Evolutionary conservation across 305 asterid genomes (phyloP).

Genomic region (Fraxinus dipetala): DNA sequence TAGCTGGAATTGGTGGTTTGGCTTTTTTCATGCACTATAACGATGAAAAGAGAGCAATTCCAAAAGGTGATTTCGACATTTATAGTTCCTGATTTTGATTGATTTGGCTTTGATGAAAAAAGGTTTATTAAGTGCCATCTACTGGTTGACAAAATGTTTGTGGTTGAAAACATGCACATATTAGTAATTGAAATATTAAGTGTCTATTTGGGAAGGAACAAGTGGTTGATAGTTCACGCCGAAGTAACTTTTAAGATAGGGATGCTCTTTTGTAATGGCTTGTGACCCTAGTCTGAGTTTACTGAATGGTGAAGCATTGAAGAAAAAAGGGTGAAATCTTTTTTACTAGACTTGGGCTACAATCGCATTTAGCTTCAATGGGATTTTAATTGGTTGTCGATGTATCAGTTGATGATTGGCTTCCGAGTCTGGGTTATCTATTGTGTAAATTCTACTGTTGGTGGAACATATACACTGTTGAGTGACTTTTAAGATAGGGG

Average conservation of each 20-base stretch:
- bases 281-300: not conserved
- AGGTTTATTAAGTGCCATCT: not conserved
- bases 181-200: not conserved
- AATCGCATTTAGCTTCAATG: not conserved
- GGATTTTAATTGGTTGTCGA: not conserved
- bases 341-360: not conserved
- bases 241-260: not conserved
- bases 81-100: not conserved
- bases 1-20: conserved; percentile 78
- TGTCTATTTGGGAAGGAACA: not conserved
- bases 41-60: conserved; percentile 82
- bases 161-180: not conserved
- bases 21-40: conserved; percentile 57
- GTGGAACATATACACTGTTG: not conserved
- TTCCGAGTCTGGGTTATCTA: not conserved
- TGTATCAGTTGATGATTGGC: not conserved
- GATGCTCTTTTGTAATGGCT: not conserved
- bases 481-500: not conserved
- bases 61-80: conserved; percentile 53
- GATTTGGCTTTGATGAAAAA: not conserved
- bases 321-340: not conserved
- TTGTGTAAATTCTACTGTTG: not conserved
- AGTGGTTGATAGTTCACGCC: not conserved
- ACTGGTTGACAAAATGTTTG: not conserved
- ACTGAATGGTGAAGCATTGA: not conserved